Percentiles rank a stretch among this genome's conserved stretches.
Conservation (phyloP, 495 filamentous ascomycete genomes). For the Podospora pseudopauciseta region DNA sequence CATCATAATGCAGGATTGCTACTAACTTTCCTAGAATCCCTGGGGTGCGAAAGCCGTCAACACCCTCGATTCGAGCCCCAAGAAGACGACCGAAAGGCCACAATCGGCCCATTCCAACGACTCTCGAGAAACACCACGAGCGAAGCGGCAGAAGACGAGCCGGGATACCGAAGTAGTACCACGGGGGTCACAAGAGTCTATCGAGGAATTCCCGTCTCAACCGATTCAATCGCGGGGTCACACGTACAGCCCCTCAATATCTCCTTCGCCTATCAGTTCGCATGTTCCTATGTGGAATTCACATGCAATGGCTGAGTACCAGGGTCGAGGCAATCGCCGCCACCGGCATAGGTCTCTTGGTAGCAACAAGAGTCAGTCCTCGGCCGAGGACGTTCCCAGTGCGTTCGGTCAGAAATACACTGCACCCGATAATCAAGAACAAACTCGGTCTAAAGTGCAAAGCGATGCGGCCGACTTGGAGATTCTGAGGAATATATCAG, state of each 20-base stretch:
- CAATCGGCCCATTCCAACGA: not conserved
- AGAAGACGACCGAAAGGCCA: not conserved
- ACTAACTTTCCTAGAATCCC: not conserved
- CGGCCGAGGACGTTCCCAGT: not conserved
- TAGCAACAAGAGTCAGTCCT: slow-evolving; percentile 5
- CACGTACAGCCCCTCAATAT: not conserved
- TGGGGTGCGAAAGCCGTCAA: slow-evolving; percentile 7
- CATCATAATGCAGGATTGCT: not conserved
- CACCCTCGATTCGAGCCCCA: slow-evolving; percentile 15
- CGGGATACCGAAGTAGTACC: not conserved
- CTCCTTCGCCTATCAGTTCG: not conserved
- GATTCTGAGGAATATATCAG: slow-evolving; percentile 6
- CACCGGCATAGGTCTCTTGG: not conserved
- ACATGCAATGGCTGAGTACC: not conserved
- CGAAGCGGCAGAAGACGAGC: slow-evolving; percentile 31
- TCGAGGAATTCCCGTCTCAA: slow-evolving; percentile 22
- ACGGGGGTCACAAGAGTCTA: slow-evolving; percentile 1
- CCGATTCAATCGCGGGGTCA: not conserved
- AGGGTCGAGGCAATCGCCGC: not conserved
- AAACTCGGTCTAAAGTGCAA: not conserved
- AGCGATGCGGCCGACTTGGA: slow-evolving; percentile 19
- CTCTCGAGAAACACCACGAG: slow-evolving; percentile 10
- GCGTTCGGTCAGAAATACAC: not conserved
- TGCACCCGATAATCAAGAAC: not conserved
- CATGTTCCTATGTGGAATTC: not conserved